phyloP scores from a whole-genome alignment of 2,329 filamentous ascomycete genomes.

The Fusarium lyarnte region DNA sequence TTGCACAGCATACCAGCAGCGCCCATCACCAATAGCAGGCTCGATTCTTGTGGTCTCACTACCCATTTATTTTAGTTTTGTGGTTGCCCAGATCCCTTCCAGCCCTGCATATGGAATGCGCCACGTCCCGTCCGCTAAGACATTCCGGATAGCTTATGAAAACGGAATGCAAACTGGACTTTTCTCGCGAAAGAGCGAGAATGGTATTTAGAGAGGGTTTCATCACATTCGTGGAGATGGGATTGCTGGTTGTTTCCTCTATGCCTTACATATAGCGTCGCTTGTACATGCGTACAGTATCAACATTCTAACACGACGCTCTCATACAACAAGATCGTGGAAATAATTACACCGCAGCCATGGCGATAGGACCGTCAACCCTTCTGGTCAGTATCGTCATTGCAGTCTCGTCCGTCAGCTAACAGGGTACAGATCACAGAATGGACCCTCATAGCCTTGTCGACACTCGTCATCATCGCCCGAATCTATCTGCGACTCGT shows the following conservation, averaged over 20 bases:
- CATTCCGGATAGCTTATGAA: not conserved
- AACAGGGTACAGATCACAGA: not conserved
- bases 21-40: not conserved
- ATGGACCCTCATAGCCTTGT: slow-evolving; percentile 25
- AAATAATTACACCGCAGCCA: not conserved
- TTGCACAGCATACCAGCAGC: not conserved
- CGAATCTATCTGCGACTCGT: slow-evolving; percentile 27
- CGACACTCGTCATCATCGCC: slow-evolving; percentile 10
- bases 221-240: not conserved
- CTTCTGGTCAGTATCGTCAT: not conserved
- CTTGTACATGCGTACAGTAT: not conserved
- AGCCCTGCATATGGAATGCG: not conserved
- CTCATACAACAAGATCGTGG: not conserved
- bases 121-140: not conserved
- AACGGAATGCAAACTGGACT: not conserved
- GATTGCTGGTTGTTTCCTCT: not conserved
- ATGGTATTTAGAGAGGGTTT: not conserved
- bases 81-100: not conserved
- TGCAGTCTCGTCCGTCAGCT: rapidly evolving
- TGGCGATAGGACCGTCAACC: slow-evolving; percentile 1
- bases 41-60: not conserved
- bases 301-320: not conserved
- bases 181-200: not conserved
- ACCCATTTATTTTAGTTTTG: not conserved
- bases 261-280: not conserved